These are phyloP conservation scores for Neltuma alba DNA, from an alignment of 306 rosid species.

Conservation along the genomic window DNA sequence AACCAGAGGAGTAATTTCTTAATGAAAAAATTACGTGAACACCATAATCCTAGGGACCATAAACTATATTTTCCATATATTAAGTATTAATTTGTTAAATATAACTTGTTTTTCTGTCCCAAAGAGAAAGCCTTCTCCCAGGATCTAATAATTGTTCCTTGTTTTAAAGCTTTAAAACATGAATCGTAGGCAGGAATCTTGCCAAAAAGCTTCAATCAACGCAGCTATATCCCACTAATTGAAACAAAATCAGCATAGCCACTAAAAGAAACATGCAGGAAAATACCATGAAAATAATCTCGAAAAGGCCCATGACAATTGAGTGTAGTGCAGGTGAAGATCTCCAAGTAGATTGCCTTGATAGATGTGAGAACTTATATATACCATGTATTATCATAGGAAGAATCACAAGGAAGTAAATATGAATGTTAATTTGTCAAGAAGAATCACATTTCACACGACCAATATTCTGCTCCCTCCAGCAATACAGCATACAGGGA, in stretches of 20 bases:
- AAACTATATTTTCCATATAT: too few relatives aligned
- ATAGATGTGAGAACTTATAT: constrained; percentile 37
- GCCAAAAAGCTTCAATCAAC: neutral
- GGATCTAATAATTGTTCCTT: neutral
- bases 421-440: constrained; percentile 40
- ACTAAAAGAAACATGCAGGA: neutral
- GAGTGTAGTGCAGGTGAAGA: neutral
- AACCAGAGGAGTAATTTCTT: too few relatives aligned
- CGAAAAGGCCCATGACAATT: neutral
- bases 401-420: constrained; percentile 43
- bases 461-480: constrained; percentile 42
- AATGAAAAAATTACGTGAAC: neutral
- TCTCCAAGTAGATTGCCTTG: constrained; percentile 36
- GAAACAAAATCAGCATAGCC: neutral
- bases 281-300: neutral
- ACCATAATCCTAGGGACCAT: neutral
- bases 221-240: neutral
- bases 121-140: too few relatives aligned
- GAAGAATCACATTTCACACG: constrained; percentile 27
- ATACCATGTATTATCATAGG: constrained; percentile 33
- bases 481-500: constrained; percentile 45
- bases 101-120: too few relatives aligned
- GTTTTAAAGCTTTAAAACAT: neutral
- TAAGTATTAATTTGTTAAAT: too few relatives aligned
- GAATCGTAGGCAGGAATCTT: neutral